These are phyloP conservation scores for Astragalus glycyphyllos DNA, from an alignment of 306 rosid genomes.

Conservation along the genomic window DNA sequence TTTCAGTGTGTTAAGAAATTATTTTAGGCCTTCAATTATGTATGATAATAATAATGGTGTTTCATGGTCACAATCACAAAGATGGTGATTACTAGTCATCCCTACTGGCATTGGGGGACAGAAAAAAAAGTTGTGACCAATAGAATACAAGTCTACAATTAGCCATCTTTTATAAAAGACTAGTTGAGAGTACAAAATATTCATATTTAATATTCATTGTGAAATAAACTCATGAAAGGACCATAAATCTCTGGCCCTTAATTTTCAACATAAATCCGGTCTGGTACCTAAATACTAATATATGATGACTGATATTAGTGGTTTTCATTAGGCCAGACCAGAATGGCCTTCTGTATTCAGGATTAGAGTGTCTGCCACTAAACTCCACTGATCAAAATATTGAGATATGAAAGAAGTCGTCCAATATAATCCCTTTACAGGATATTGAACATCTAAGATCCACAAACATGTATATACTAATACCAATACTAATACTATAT, in stretches of 20 bases:
- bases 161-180: not conserved
- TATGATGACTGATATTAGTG: not conserved
- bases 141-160: not conserved
- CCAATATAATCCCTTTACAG: not conserved
- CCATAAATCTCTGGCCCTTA: not conserved
- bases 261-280: not conserved
- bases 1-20: conserved; percentile 3
- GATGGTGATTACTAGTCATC: not conserved
- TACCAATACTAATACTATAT: not conserved
- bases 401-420: conserved; percentile 2
- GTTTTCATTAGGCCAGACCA: conserved; percentile 19
- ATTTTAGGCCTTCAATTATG: not conserved
- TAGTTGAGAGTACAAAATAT: conserved; percentile 7
- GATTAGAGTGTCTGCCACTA: not conserved
- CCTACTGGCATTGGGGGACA: not conserved
- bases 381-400: conserved; percentile 8
- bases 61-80: not conserved
- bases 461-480: not conserved
- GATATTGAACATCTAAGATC: conserved; percentile 15
- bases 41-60: conserved; percentile 2
- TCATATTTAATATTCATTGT: conserved; percentile 6
- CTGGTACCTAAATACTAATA: not conserved
- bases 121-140: not conserved
- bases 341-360: not conserved
- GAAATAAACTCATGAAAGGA: conserved; percentile 10